These are phyloP conservation scores for Aureobasidium mangrovei DNA, from an alignment of 2,329 filamentous ascomycete genomes.

Conservation along the genomic window DNA sequence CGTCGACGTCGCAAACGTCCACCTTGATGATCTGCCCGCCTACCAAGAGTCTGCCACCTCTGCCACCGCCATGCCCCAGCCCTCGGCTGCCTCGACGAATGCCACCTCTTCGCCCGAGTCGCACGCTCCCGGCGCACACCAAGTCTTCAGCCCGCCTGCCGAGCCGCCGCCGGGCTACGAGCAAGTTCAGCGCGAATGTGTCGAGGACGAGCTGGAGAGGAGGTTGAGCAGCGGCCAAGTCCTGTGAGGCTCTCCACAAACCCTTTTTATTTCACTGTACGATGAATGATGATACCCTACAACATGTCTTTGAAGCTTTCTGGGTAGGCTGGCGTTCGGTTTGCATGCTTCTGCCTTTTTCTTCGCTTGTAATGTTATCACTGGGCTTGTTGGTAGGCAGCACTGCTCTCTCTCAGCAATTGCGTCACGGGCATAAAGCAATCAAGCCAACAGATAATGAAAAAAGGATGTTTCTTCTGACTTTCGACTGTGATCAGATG, in stretches of 20 bases:
- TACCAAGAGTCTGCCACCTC: slow-evolving; percentile 58
- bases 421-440: too few relatives aligned
- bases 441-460: background rate
- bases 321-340: background rate
- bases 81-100: slow-evolving; percentile 22
- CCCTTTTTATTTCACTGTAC: background rate
- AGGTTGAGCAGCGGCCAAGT: slow-evolving; percentile 23
- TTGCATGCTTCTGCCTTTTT: background rate
- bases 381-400: too few relatives aligned
- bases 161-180: slow-evolving; percentile 90
- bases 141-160: slow-evolving; percentile 43
- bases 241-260: background rate
- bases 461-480: background rate
- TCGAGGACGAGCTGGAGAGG: slow-evolving; percentile 62
- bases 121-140: slow-evolving; percentile 17
- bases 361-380: background rate
- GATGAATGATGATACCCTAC: slow-evolving; percentile 10
- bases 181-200: slow-evolving; percentile 74
- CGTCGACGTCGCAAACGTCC: slow-evolving; percentile 55
- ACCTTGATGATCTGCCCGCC: slow-evolving; percentile 78
- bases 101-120: background rate
- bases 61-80: slow-evolving; percentile 17
- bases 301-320: background rate
- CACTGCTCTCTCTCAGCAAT: too few relatives aligned
- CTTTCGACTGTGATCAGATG: background rate